Conservation (phyloP, 2,329 filamentous ascomycete genomes). For the Paraconiothyrium brasiliense region DNA sequence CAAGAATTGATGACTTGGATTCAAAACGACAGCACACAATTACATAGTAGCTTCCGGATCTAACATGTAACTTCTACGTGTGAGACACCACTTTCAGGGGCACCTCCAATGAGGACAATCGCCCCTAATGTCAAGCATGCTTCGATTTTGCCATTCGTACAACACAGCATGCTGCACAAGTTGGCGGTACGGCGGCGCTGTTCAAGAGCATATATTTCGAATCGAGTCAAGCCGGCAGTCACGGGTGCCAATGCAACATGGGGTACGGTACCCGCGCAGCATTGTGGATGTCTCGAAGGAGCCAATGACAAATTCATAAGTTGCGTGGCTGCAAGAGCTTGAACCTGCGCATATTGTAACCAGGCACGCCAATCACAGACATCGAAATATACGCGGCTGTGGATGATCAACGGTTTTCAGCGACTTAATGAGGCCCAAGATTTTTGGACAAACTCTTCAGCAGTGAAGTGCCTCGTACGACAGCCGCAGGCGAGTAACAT, state of each 20-base stretch:
- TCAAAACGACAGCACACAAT: constrained; percentile 26
- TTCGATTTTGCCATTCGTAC: too few relatives aligned
- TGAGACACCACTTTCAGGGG: not conserved
- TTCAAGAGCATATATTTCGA: not conserved
- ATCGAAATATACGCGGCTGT: too few relatives aligned
- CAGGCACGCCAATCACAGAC: too few relatives aligned
- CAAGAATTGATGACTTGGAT: constrained; percentile 30
- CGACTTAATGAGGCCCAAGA: too few relatives aligned
- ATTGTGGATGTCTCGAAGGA: not conserved
- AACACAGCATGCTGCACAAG: too few relatives aligned
- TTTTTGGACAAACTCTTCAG: too few relatives aligned
- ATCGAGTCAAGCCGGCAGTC: not conserved
- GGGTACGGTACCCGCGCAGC: constrained; percentile 2
- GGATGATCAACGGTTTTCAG: too few relatives aligned
- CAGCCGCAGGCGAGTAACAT: too few relatives aligned
- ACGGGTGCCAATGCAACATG: not conserved
- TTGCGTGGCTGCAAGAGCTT: too few relatives aligned
- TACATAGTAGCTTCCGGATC: constrained; percentile 26
- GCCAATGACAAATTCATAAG: too few relatives aligned
- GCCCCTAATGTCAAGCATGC: not conserved
- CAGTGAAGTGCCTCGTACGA: too few relatives aligned
- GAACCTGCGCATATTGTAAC: too few relatives aligned
- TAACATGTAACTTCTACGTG: constrained; percentile 9
- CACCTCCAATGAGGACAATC: not conserved
- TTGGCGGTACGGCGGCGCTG: not conserved